Base-by-base conservation (phyloP, 2,329 filamentous ascomycete species). In the Magnaporthiopsis incrustans region DNA sequence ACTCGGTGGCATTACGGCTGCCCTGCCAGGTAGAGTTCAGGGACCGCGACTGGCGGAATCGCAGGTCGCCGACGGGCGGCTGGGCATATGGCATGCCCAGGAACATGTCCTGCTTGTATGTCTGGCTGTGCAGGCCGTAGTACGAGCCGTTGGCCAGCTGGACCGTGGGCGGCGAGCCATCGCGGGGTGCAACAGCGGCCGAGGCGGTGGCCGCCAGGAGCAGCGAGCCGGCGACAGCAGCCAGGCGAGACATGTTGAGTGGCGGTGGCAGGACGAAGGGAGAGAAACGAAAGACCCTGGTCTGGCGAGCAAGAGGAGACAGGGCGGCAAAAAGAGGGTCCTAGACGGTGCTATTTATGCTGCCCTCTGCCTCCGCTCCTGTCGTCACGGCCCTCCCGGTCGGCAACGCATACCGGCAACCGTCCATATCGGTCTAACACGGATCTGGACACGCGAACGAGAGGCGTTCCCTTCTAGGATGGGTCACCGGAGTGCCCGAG, bases 81-180 rank as follows among this genome's bases (percentile, higher is more conserved):
- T 82, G 79, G 1, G 84, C 84, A 69, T 82, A 87, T 0, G 84
- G 84, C 6, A 88, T 79, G 12, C 80, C 81, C 1, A 84, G 73
- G 69, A 84, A 85, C 63, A 80, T 74, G 62, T 85, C 82, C 63
- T 84, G 81, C 33, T 78, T 68, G 64, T 75, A 77, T 7, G 65
- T 64, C 4, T 71, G 61, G 38, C 73, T 71, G 64, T 73, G 67
- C 18, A 74, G 26, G 8, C 77, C 77, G 18, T 71, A 66, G 60
- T 77, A 77, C 3, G 71, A 74, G n/a, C 76, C 77, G 59, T 77
- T 78, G 35, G 65, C 63, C n/a, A 69, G 59, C 4, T 64, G 14
- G 2, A 65, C 67, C 1, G 65, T 65, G 0, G 67, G 67, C 56
- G 44, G 18, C 44, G 26, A 30, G 27, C 5, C 22, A 4, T 27